Conservation (phyloP, 2,329 filamentous ascomycete genomes). For the Tolypocladium album region DNA sequence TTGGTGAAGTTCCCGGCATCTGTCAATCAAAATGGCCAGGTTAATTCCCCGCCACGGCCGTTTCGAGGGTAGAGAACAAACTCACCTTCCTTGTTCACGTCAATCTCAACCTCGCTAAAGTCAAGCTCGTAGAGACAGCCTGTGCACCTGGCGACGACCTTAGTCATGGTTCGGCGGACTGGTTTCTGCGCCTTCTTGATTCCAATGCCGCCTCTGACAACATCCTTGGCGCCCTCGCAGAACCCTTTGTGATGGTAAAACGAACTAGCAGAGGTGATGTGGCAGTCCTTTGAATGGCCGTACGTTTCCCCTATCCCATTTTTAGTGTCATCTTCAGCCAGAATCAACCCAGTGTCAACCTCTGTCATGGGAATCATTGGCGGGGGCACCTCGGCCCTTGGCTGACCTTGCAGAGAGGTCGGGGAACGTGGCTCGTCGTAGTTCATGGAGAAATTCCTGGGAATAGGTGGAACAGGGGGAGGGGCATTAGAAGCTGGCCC, state of each 20-base stretch:
- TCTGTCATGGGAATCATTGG: conserved; percentile 1
- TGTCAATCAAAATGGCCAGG: neutral
- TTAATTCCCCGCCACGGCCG: neutral
- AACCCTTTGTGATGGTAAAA: conserved; percentile 44
- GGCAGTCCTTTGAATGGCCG: conserved; percentile 21
- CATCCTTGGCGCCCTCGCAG: conserved; percentile 42
- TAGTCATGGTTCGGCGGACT: conserved; percentile 18
- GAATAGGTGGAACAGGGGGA: neutral
- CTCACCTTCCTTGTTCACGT: conserved; percentile 37
- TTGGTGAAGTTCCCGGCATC: conserved; percentile 33
- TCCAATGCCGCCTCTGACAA: conserved; percentile 34
- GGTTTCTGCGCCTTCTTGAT: conserved; percentile 40
- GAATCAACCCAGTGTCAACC: conserved; percentile 10
- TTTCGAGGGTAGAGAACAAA: neutral
- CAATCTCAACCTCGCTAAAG: conserved; percentile 39
- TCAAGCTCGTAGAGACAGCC: conserved; percentile 44
- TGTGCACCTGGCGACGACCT: conserved; percentile 36
- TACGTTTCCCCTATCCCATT: neutral
- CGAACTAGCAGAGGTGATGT: conserved; percentile 33
- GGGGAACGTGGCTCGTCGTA: neutral
- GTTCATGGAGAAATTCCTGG: neutral
- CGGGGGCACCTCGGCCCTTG: conserved; percentile 1
- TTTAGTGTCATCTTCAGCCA: conserved; percentile 5
- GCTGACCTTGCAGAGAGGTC: neutral
- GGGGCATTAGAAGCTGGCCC: neutral